A percentile compares a stretch with the other conserved stretches of the same genome.
These are phyloP conservation scores for Candida maltosa DNA, from an alignment of 805 yeast genomes.

Conservation along the genomic window DNA sequence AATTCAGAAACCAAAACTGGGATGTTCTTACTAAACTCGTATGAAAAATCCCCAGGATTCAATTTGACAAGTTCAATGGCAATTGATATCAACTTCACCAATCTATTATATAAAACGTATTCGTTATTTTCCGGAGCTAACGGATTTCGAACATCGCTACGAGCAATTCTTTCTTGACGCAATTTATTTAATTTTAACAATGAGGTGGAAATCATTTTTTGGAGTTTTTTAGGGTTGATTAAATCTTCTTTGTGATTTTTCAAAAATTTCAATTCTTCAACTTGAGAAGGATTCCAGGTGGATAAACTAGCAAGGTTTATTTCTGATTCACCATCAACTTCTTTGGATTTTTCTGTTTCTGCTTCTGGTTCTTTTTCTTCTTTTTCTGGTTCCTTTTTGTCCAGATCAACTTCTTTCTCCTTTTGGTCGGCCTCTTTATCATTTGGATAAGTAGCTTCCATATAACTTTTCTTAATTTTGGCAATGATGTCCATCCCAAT, in stretches of 20 bases:
- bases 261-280: conserved; percentile 20
- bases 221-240: conserved; percentile 27
- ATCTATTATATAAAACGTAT: conserved; percentile 25
- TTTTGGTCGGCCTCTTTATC: conserved; percentile 5
- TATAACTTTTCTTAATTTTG: conserved; percentile 18
- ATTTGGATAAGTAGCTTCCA: conserved; percentile 3
- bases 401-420: conserved; percentile 11
- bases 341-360: conserved; percentile 5
- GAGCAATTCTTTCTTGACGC: conserved; percentile 37
- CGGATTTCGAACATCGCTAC: conserved; percentile 20
- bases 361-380: conserved; percentile 3
- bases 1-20: conserved; percentile 76
- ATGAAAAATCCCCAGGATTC: conserved; percentile 20
- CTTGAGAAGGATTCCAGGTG: conserved; percentile 33
- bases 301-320: conserved; percentile 30
- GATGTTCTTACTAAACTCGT: conserved; percentile 37
- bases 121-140: conserved; percentile 26
- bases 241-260: conserved; percentile 21
- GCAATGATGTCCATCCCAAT: conserved; percentile 32
- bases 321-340: conserved; percentile 6
- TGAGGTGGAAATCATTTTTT: conserved; percentile 29
- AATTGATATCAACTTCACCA: conserved; percentile 26
- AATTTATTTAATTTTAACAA: conserved; percentile 34
- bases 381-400: conserved; percentile 11
- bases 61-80: conserved; percentile 29